Evolutionary conservation across 2,329 filamentous ascomycete species (phyloP), one percentile per base, ranked within the genome.

Genomic region (Rhynchosporium agropyri): DNA sequence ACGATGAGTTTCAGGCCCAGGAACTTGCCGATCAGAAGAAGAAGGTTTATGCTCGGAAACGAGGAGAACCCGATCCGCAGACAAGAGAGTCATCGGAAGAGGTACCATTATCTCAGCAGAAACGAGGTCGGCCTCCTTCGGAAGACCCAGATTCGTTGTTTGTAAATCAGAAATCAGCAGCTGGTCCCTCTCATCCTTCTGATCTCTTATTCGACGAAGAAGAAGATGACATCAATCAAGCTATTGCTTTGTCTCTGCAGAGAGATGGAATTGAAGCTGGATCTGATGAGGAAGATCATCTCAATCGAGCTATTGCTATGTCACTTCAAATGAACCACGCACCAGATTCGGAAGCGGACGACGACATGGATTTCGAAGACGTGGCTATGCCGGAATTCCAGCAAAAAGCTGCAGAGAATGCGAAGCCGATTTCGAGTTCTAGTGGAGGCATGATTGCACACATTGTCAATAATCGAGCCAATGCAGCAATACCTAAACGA

Each of bases 201-300:
- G 49, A 55, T 15, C 26, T 42, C 29, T 28, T 64, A 2, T 62
- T 68, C 8, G 63, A 70, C 33, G 69, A 69, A 36, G 68, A 72
- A 40, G 66, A 93, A 15, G 87, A 90, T 65, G 91, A 96, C 50
- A 79, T 97, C 7, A 86, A 86, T 64, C 83, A 82, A 65, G 92
- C 93, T 13, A 96, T 97, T 71, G 89, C 90, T 1, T 80, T 97
- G 77, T 97, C 94, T 8, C 77, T 97, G 40, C 84, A 88, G 67
- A 86, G 68, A 48, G 70, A 70, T 36, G 60, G 58, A 45, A 53
- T 58, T n/a, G 61, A 62, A 46, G 66, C 60, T 15, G 78, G 80
- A 45, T 76, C 79, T 7, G 80, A 83, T 15, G 86, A 90, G 45
- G 89, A 93, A 20, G 87, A 90, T 66, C 91, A 97, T 58, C 80